phyloP scores from a whole-genome alignment of 129 eudicot genomes.

The Lactuca saligna region DNA sequence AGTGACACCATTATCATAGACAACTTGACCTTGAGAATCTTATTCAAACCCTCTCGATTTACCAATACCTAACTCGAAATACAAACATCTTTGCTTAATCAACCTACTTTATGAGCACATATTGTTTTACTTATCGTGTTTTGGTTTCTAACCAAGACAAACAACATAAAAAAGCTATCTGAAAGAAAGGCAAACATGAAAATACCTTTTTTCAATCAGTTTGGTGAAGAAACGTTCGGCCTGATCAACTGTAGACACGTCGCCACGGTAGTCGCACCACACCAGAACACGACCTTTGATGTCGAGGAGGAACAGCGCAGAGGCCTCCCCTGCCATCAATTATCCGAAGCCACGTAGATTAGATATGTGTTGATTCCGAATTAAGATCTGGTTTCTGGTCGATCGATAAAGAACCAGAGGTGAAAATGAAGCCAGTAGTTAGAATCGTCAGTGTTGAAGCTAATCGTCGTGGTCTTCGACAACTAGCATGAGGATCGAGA shows the following conservation, averaged over 20 bases:
- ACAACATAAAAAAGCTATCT: neutral
- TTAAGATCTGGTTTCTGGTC: slow-evolving; percentile 20
- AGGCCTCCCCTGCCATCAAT: slow-evolving; percentile 85
- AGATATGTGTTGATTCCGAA: slow-evolving; percentile 13
- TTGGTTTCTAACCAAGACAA: neutral
- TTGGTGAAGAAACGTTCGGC: slow-evolving; percentile 81
- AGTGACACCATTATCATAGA: slow-evolving; percentile 71
- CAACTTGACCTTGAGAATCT: slow-evolving; percentile 54
- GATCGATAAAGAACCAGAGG: neutral
- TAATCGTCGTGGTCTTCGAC: too few relatives aligned
- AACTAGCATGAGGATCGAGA: too few relatives aligned
- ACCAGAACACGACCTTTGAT: slow-evolving; percentile 84
- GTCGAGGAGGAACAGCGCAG: slow-evolving; percentile 90
- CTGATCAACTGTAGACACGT: slow-evolving; percentile 64
- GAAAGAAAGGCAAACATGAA: neutral
- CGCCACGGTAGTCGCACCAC: slow-evolving; percentile 91
- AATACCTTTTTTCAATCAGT: slow-evolving; percentile 63
- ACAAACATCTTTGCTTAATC: slow-evolving; percentile 6
- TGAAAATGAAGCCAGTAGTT: too few relatives aligned
- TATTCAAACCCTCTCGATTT: neutral
- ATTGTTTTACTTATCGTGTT: neutral
- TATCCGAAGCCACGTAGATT: slow-evolving; percentile 5
- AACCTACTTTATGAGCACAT: neutral
- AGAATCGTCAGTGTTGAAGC: too few relatives aligned
- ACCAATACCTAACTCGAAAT: neutral